Base-by-base conservation (phyloP, 2,329 filamentous ascomycete genomes). In the Akanthomyces lecanii region DNA sequence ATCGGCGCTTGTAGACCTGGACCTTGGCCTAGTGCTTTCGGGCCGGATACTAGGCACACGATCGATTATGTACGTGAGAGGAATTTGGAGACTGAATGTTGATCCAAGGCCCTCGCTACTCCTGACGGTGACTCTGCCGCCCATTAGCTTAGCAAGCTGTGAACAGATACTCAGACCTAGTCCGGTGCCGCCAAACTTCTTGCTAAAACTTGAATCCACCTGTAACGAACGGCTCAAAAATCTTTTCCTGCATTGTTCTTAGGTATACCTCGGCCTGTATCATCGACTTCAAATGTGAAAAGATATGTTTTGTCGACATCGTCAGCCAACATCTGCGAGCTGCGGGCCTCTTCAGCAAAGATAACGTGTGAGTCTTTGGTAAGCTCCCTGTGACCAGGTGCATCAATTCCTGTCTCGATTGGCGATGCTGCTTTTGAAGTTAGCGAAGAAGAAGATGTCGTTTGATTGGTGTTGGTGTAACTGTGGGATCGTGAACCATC, bases 201-300 rank as follows among this genome's bases (percentile, higher is more conserved):
- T 96, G 78, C 90, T 96, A 18, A 97, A 77, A 0, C 92, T 90
- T 1, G 95, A 78, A 71, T 97, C 92, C n/a, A 90, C 93, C 74
- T 97, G 93, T 0, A n/a, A 97, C 90, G 71, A 97, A 97, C 0
- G 93, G 93, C 73, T 97, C 93, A 72, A 97, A 97, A 11, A 97
- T 91, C 67, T 88, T 88, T 63, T 90, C 81, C 68, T 92, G 91
- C 74, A 96, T n/a, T 85, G 66, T 89, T 79, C 7, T 87, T 84
- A 0, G 91, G 86, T 62, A 97, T 96, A 33, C 93, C 93, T 0
- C 92, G 92, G 0, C 93, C 93, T 0, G 88, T 94, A 68, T 97
- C 93, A 71, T 92, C 83, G 0, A 97, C 91, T 71, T 96, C 90
- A 65, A 97, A 96, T 70, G 96, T 90, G 68, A 96, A 96, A 11